A percentile compares a stretch with the other conserved stretches of the same genome.
phyloP scores from a whole-genome alignment of 2,329 filamentous ascomycete genomes.

The Scytalidium lignicola region DNA sequence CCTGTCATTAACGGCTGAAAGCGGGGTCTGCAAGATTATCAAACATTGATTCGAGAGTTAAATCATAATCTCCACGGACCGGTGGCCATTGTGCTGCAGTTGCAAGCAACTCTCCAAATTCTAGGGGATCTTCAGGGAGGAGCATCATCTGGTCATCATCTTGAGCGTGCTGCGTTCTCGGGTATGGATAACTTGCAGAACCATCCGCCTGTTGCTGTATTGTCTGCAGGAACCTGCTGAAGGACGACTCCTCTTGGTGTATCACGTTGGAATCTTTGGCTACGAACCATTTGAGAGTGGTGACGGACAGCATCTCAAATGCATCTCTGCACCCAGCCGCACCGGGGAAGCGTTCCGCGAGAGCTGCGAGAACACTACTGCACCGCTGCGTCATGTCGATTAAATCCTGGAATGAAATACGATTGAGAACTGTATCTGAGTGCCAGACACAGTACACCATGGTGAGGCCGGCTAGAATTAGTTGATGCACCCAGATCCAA shows the following conservation, averaged over 20 bases:
- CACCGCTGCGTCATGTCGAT: slow-evolving; percentile 25
- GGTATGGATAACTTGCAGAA: too few species aligned
- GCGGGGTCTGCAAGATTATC: too few species aligned
- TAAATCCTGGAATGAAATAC: slow-evolving; percentile 12
- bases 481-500: slow-evolving; percentile 28
- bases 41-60: too few species aligned
- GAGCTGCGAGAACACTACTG: slow-evolving; percentile 26
- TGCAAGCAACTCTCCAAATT: slow-evolving; percentile 10
- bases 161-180: too few species aligned
- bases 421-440: slow-evolving; percentile 26
- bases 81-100: slow-evolving; percentile 13
- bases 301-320: slow-evolving; percentile 25
- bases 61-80: not conserved
- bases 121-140: slow-evolving; percentile 7
- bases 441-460: slow-evolving; percentile 29
- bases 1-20: too few species aligned
- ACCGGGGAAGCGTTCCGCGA: slow-evolving; percentile 28
- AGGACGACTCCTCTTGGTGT: not conserved
- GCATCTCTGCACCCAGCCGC: slow-evolving; percentile 26
- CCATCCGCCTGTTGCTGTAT: too few species aligned
- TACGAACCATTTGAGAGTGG: slow-evolving; percentile 23
- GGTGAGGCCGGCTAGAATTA: slow-evolving; percentile 29
- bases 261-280: slow-evolving; percentile 5
- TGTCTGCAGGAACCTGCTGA: too few species aligned
- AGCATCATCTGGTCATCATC: not conserved